Evolutionary conservation across 768 basidiomycete genomes (phyloP).

Genomic region (Collybiopsis confluens): DNA sequence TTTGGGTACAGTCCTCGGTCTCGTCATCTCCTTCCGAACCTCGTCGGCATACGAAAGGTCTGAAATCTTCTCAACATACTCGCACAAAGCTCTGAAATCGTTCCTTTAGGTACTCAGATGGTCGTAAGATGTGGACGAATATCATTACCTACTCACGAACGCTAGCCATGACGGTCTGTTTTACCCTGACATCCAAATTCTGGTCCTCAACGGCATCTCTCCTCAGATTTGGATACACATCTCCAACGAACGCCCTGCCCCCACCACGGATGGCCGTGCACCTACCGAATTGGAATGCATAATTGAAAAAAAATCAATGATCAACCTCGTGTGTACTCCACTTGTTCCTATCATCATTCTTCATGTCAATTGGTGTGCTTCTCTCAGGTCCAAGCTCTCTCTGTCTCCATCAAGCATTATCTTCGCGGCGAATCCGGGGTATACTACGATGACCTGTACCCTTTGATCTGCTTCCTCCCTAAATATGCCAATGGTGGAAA

Average conservation of each 20-base stretch:
- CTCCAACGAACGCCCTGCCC: conserved; percentile 35
- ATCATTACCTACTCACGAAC: conserved; percentile 55
- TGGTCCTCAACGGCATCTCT: conserved; percentile 4
- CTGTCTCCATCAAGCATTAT: conserved; percentile 67
- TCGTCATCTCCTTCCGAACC: conserved; percentile 70
- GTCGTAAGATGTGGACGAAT: conserved; percentile 66
- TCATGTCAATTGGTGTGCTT: not conserved
- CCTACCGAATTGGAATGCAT: conserved; percentile 39
- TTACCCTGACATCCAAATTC: conserved; percentile 4
- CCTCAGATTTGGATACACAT: conserved; percentile 56
- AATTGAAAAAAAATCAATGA: conserved; percentile 73
- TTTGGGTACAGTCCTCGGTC: conserved; percentile 68
- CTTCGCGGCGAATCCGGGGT: conserved; percentile 66
- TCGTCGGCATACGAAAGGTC: conserved; percentile 70
- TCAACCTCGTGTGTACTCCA: conserved; percentile 50
- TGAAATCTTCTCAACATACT: conserved; percentile 12
- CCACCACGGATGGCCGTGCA: conserved; percentile 22
- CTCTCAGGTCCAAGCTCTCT: conserved; percentile 58
- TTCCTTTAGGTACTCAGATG: conserved; percentile 53
- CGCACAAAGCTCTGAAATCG: conserved; percentile 6
- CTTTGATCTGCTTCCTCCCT: conserved; percentile 63
- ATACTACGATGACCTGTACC: conserved; percentile 73
- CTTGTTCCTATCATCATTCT: not conserved
- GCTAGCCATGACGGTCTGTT: conserved; percentile 51
- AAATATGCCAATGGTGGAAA: conserved; percentile 38